phyloP scores from a whole-genome alignment of 1,139 yeast genomes.

The Yamadazyma diddensiae region DNA sequence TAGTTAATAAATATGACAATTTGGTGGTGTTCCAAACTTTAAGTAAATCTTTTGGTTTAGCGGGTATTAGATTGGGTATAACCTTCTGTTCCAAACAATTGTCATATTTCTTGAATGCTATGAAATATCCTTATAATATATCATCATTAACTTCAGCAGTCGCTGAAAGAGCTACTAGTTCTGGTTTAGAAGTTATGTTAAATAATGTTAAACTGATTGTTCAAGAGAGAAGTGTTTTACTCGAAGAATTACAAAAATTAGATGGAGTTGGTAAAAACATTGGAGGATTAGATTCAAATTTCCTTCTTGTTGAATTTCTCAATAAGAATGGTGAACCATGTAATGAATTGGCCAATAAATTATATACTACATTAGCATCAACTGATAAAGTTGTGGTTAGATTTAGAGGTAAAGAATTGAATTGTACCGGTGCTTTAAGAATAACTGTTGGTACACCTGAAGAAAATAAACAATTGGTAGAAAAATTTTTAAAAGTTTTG shows the following conservation, averaged over 20 bases:
- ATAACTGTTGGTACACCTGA: slow-evolving; percentile 80
- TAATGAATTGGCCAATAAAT: slow-evolving; percentile 62
- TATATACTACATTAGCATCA: slow-evolving; percentile 70
- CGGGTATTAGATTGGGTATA: slow-evolving; percentile 88
- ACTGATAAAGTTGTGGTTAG: slow-evolving; percentile 79
- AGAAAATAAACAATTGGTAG: slow-evolving; percentile 62
- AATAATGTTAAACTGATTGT: slow-evolving; percentile 47
- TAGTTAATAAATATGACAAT: slow-evolving; percentile 79
- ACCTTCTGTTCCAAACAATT: slow-evolving; percentile 64
- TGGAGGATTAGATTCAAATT: slow-evolving; percentile 90
- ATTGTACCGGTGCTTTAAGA: slow-evolving; percentile 84
- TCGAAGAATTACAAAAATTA: slow-evolving; percentile 50
- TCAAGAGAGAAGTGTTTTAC: slow-evolving; percentile 52
- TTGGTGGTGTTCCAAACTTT: slow-evolving; percentile 87
- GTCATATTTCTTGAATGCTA: slow-evolving; percentile 69
- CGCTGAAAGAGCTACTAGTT: slow-evolving; percentile 69
- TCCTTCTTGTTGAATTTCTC: slow-evolving; percentile 68
- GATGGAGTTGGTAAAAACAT: slow-evolving; percentile 68
- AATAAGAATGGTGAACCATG: slow-evolving; percentile 61
- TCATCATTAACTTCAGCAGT: slow-evolving; percentile 76
- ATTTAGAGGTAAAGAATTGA: slow-evolving; percentile 85
- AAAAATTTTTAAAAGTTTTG: slow-evolving; percentile 36
- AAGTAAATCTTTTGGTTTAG: slow-evolving; percentile 93
- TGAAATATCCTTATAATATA: slow-evolving; percentile 95
- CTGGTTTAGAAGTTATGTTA: slow-evolving; percentile 61